These are phyloP conservation scores for Aspergillus felis DNA, from an alignment of 2,329 filamentous ascomycete genomes.

Conservation along the genomic window DNA sequence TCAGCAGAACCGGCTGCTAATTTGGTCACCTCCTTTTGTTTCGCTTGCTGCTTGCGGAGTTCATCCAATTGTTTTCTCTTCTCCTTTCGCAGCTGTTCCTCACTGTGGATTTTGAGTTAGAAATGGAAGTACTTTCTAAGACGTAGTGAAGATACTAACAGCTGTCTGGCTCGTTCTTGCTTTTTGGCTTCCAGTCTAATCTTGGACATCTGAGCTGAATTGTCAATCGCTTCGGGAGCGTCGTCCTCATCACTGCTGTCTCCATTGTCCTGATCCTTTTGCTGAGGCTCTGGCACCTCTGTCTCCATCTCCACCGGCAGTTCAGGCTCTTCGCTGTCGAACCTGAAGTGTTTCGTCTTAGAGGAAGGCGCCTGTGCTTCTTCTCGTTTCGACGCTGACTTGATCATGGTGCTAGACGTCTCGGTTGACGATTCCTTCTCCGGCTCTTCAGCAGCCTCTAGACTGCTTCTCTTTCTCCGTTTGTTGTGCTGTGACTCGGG, in stretches of 20 bases:
- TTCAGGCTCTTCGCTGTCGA: slow-evolving; percentile 40
- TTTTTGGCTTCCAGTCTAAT: slow-evolving; percentile 39
- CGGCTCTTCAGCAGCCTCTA: slow-evolving; percentile 16
- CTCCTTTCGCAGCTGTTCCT: slow-evolving; percentile 36
- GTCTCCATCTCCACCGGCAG: slow-evolving; percentile 15
- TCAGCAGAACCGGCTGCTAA: slow-evolving; percentile 18
- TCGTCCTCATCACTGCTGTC: slow-evolving; percentile 37
- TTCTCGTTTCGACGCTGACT: slow-evolving; percentile 11
- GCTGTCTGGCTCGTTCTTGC: slow-evolving; percentile 34
- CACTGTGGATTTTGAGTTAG: slow-evolving; percentile 27
- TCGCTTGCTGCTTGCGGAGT: slow-evolving; percentile 37
- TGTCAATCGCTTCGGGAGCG: slow-evolving; percentile 42
- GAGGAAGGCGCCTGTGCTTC: slow-evolving; percentile 11
- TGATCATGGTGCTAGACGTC: slow-evolving; percentile 3
- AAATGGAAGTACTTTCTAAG: not conserved
- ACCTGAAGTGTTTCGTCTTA: slow-evolving; percentile 34
- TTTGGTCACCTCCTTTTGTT: slow-evolving; percentile 26
- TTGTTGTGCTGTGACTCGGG: slow-evolving; percentile 28
- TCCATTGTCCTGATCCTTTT: slow-evolving; percentile 18
- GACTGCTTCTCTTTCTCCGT: slow-evolving; percentile 29
- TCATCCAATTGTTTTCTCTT: slow-evolving; percentile 40
- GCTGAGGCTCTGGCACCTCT: slow-evolving; percentile 19
- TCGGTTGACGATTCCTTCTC: slow-evolving; percentile 11
- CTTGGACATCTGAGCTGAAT: slow-evolving; percentile 35
- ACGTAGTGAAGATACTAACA: slow-evolving; percentile 22